Evolutionary conservation across 306 rosid genomes (phyloP), one percentile per base, ranked within the genome.

Genomic region (Potentilla sterilis): DNA sequence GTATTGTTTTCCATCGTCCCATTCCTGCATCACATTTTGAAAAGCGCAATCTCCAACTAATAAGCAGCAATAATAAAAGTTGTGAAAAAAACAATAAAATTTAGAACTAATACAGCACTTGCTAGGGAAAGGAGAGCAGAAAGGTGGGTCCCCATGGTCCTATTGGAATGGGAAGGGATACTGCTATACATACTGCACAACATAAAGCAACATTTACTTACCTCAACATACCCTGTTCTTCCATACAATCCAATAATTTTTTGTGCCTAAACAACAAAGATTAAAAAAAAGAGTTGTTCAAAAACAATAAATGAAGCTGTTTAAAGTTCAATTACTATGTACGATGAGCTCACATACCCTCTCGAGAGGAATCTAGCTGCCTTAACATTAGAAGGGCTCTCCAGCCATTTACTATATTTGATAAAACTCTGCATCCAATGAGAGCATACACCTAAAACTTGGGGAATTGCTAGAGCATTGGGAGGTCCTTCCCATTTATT

Each of bases 391-490:
- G 97, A 92, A 79, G 97, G 93, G 73, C 84, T 82, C 84, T 89
- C 98, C 79, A 87, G 81, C 99, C 99, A 96, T 83, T 88, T 89
- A 73, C 99, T 90, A 77, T 92, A 88, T 74, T 90, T 96, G 78
- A 96, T 92, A 84, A 92, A 96, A 83, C 97, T 92, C 80, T 84
- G 93, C 77, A 96, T 92, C 99, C 99, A 96, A 77, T 90, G 89
- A 86, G 95, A 89, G 86, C 98, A 90, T 76, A 90, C 96, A 79
- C 82, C 90, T 78, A 96, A 82, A 70, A 83, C 90, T 81, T 89
- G 93, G 69, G 86, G 77, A 51, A 92, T 73, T 42, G 99, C 93
- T 80, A 90, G 96, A 44, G 89, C 79, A 85, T 87, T 89, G 70
- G 96, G 97, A 80, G 96, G 97, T 77, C 85, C 91, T 73, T 90